Conservation (phyloP, 2,329 filamentous ascomycete genomes). For the Harringtonia lauricola region DNA sequence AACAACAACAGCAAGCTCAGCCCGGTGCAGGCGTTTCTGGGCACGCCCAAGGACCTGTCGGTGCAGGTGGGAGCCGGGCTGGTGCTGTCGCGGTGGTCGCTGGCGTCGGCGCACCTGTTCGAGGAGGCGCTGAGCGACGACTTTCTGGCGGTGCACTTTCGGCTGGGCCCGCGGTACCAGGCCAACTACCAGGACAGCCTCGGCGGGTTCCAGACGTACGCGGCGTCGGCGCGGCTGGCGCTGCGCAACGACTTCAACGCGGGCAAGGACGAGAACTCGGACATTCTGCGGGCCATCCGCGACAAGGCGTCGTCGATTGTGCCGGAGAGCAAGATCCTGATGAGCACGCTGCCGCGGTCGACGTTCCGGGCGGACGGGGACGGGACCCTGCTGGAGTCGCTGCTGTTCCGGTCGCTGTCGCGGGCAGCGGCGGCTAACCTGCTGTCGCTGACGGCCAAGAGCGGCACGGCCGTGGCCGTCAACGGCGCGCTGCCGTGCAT, state of each 20-base stretch:
- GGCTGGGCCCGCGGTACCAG: constrained; percentile 80
- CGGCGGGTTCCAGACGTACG: constrained; percentile 92
- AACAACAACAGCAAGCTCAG: constrained; percentile 37
- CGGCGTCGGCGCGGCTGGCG: constrained; percentile 81
- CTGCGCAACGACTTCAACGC: constrained; percentile 86
- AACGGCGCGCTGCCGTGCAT: constrained; percentile 82
- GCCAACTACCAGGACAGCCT: constrained; percentile 96
- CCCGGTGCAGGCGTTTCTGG: constrained; percentile 83
- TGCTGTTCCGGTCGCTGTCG: constrained; percentile 66
- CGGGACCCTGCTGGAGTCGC: constrained; percentile 66
- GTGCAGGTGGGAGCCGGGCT: constrained; percentile 61
- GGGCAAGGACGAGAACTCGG: constrained; percentile 81
- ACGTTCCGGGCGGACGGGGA: constrained; percentile 78
- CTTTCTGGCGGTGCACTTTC: constrained; percentile 79
- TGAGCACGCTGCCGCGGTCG: constrained; percentile 73
- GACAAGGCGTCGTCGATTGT: constrained; percentile 74
- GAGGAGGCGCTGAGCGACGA: constrained; percentile 85
- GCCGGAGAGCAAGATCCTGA: constrained; percentile 67
- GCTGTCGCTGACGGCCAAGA: constrained; percentile 58
- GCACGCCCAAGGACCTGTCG: constrained; percentile 82
- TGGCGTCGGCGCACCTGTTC: constrained; percentile 83
- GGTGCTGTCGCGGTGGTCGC: constrained; percentile 71
- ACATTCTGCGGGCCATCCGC: constrained; percentile 81
- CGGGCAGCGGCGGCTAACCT: constrained; percentile 57
- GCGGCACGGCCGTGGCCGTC: constrained; percentile 68